A percentile compares a stretch with the other conserved stretches of the same genome.
These are phyloP conservation scores for Dictyostelium brefeldianum DNA, from an alignment of 78 protist genomes.

Conservation along the genomic window DNA sequence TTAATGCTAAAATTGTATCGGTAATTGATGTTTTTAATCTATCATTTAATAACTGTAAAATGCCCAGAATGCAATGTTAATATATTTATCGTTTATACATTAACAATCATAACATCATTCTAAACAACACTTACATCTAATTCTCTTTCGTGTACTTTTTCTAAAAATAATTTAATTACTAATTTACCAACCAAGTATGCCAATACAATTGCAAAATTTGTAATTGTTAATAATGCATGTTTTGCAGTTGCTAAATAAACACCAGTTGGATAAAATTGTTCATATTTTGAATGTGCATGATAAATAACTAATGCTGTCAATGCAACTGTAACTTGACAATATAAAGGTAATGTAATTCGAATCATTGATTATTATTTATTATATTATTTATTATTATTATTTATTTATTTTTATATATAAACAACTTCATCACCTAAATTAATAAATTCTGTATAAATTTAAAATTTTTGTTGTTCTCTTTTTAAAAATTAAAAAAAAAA, in stretches of 20 bases:
- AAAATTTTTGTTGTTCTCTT: too few relatives aligned
- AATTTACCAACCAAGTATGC: conserved; percentile 55
- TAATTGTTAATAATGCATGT: conserved; percentile 29
- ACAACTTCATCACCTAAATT: too few relatives aligned
- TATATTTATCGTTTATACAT: neutral
- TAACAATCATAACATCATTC: too few relatives aligned
- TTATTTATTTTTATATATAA: neutral
- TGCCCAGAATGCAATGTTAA: neutral
- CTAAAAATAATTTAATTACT: conserved; percentile 49
- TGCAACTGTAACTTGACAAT: conserved; percentile 47
- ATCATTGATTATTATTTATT: neutral
- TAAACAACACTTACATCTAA: conserved; percentile 45
- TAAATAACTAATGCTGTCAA: conserved; percentile 29
- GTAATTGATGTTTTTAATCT: conserved; percentile 88
- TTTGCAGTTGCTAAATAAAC: conserved; percentile 67
- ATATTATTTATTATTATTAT: neutral
- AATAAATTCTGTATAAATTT: too few relatives aligned
- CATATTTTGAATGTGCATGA: conserved; percentile 32
- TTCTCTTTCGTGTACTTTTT: conserved; percentile 80
- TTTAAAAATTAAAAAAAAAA: too few relatives aligned
- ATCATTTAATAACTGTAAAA: conserved; percentile 66
- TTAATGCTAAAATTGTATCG: conserved; percentile 94
- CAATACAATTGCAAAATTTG: conserved; percentile 63
- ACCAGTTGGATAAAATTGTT: conserved; percentile 88
- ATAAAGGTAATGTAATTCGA: conserved; percentile 45